These are phyloP conservation scores for Strobilomyces echinocephalus DNA, from an alignment of 768 basidiomycete genomes.

Conservation along the genomic window DNA sequence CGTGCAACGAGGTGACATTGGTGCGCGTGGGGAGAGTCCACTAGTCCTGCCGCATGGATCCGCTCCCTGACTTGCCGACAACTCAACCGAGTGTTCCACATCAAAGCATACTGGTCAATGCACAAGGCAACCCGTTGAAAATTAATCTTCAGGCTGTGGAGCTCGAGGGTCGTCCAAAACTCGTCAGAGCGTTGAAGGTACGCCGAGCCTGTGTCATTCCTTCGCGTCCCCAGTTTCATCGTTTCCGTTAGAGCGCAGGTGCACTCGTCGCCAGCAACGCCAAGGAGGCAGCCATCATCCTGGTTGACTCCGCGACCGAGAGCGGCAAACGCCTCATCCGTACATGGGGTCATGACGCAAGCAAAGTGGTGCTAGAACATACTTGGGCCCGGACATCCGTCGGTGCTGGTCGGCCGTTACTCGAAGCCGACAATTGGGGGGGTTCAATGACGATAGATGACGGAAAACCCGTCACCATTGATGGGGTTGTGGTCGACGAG, in stretches of 20 bases:
- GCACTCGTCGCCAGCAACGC: constrained; percentile 49
- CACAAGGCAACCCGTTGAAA: constrained; percentile 39
- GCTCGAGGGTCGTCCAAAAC: constrained; percentile 44
- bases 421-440: constrained; percentile 51
- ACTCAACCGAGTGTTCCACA: constrained; percentile 7
- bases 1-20: background rate
- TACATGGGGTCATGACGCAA: constrained; percentile 49
- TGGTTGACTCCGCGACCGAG: constrained; percentile 51
- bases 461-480: constrained; percentile 30
- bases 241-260: constrained; percentile 45
- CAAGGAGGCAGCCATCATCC: constrained; percentile 49
- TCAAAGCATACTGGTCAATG: constrained; percentile 35
- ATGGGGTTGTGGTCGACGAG: constrained; percentile 31
- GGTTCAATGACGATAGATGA: constrained; percentile 33
- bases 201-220: constrained; percentile 10
- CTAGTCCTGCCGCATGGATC: constrained; percentile 14
- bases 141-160: constrained; percentile 58
- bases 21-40: background rate
- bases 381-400: constrained; percentile 50
- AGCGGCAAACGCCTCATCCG: constrained; percentile 54
- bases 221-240: constrained; percentile 1
- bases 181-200: constrained; percentile 50
- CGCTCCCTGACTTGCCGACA: constrained; percentile 15
- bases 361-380: constrained; percentile 48
- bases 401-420: constrained; percentile 39